Conservation (phyloP, 768 basidiomycete species). For the Lentinula aciculospora region DNA sequence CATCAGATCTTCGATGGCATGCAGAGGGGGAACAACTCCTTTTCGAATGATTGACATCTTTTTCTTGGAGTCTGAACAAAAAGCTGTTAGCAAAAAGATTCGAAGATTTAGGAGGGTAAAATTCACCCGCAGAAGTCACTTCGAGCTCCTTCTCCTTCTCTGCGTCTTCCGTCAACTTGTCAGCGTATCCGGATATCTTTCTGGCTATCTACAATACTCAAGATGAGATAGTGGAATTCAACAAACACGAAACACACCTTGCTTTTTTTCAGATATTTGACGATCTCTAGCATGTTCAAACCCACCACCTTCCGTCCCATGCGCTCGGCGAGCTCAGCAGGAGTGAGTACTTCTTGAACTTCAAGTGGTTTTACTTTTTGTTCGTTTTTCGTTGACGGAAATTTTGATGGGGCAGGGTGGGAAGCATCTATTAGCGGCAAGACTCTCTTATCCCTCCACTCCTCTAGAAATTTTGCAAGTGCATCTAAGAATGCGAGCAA, state of each 20-base stretch:
- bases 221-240: not conserved
- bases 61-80: constrained; percentile 16
- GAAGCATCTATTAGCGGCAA: not conserved
- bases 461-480: constrained; percentile 50
- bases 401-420: not conserved
- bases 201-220: constrained; percentile 55
- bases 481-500: constrained; percentile 70
- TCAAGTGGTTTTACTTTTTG: constrained; percentile 7
- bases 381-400: not conserved
- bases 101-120: not conserved
- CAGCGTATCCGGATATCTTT: constrained; percentile 83
- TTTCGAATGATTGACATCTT: constrained; percentile 14
- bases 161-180: constrained; percentile 35
- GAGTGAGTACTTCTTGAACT: constrained; percentile 60
- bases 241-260: constrained; percentile 48
- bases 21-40: constrained; percentile 67
- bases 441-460: constrained; percentile 40
- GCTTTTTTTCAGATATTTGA: constrained; percentile 73
- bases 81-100: not conserved
- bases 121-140: not conserved
- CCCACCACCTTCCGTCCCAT: constrained; percentile 67
- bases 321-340: constrained; percentile 55
- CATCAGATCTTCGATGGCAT: constrained; percentile 75
- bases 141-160: constrained; percentile 18
- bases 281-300: constrained; percentile 81